phyloP scores from a whole-genome alignment of 495 filamentous ascomycete genomes.

The Penicillium robsamsonii region DNA sequence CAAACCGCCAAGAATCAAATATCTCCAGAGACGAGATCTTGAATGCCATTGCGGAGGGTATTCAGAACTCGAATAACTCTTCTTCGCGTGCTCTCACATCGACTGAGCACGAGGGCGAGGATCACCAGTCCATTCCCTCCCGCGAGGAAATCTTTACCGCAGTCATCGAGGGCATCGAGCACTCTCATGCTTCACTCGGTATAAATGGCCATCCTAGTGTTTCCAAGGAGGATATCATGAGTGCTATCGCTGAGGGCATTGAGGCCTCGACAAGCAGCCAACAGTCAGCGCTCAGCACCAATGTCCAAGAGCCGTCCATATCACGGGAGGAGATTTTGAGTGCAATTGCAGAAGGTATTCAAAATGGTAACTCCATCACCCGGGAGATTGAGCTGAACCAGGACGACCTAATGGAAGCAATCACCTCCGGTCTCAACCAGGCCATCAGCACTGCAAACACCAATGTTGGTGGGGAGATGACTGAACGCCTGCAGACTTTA shows the following conservation, averaged over 20 bases:
- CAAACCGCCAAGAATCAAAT: constrained; percentile 25
- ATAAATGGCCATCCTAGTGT: constrained; percentile 18
- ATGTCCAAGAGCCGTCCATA: constrained; percentile 28
- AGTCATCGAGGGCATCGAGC: constrained; percentile 40
- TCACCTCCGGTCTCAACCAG: constrained; percentile 57
- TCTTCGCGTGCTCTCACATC: constrained; percentile 1
- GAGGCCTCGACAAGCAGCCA: constrained; percentile 15
- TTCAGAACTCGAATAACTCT: not conserved
- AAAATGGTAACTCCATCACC: constrained; percentile 45
- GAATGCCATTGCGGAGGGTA: constrained; percentile 19
- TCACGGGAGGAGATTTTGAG: constrained; percentile 54
- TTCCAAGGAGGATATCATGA: constrained; percentile 47
- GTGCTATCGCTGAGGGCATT: constrained; percentile 20
- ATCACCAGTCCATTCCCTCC: not conserved
- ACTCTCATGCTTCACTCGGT: not conserved
- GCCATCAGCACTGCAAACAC: constrained; percentile 47
- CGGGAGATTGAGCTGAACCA: constrained; percentile 60
- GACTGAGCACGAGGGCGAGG: not conserved
- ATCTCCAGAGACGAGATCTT: constrained; percentile 46
- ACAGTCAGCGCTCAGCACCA: constrained; percentile 23
- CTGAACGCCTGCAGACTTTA: constrained; percentile 72
- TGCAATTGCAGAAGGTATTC: constrained; percentile 58
- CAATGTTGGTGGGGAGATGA: constrained; percentile 60
- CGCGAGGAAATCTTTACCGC: constrained; percentile 46
- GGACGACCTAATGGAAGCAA: constrained; percentile 65